A percentile compares a stretch with the other conserved stretches of the same genome.
phyloP scores from a whole-genome alignment of 768 basidiomycete species.

The Clavulina sp. region DNA sequence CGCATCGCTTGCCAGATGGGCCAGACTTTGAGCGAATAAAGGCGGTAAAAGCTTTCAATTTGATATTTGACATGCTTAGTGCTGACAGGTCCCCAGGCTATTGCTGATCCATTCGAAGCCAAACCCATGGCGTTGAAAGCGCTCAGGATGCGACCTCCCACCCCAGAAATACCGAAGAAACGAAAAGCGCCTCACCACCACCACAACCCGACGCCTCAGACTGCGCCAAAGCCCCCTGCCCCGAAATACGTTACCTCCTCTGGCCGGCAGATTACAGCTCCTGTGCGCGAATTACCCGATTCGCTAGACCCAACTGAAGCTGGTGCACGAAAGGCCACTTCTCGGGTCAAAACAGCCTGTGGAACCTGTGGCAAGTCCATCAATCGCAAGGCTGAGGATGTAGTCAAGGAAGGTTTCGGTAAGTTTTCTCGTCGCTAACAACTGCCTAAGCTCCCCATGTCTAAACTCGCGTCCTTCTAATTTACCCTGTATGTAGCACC shows the following conservation, averaged over 20 bases:
- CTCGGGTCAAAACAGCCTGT: not conserved
- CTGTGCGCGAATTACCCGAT: too few relatives aligned
- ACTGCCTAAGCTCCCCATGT: too few relatives aligned
- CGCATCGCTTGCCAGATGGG: conserved; percentile 5
- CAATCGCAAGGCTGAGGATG: not conserved
- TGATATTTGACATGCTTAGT: not conserved
- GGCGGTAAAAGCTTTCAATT: not conserved
- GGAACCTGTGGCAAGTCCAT: not conserved
- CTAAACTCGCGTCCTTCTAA: not conserved
- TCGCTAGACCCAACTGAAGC: too few relatives aligned
- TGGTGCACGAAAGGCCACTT: not conserved
- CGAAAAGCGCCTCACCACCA: not conserved
- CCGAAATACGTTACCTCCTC: too few relatives aligned
- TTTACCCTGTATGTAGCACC: not conserved
- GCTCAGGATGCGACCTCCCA: not conserved
- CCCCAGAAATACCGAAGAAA: not conserved
- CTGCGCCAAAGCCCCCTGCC: not conserved
- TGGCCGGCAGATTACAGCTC: not conserved
- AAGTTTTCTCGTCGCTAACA: too few relatives aligned
- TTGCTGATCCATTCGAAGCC: not conserved
- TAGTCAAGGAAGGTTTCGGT: not conserved
- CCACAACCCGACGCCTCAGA: not conserved
- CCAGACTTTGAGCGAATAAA: not conserved
- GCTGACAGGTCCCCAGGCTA: not conserved
- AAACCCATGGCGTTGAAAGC: not conserved